Conservation (phyloP, 495 filamentous ascomycete genomes). For the Daldinia vernicosa region DNA sequence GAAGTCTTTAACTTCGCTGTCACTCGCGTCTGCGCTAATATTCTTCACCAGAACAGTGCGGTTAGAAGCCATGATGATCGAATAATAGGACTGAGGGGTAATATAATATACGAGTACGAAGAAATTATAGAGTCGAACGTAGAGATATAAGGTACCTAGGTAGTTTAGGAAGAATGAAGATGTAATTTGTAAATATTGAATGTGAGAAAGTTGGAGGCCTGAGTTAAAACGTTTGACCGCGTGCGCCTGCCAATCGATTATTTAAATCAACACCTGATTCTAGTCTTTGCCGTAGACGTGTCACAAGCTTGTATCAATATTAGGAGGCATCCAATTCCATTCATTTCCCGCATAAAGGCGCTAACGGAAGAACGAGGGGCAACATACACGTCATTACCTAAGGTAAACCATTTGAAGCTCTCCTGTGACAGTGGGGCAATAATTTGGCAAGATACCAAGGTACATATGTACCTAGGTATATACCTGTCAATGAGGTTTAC, state of each 20-base stretch:
- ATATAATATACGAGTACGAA: background rate
- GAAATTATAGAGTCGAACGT: background rate
- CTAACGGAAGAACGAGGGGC: constrained; percentile 2
- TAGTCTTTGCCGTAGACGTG: background rate
- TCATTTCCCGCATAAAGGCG: background rate
- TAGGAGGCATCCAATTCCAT: background rate
- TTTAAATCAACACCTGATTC: constrained; percentile 21
- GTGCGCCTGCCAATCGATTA: constrained; percentile 15
- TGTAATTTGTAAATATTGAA: background rate
- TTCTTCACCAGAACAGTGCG: constrained; percentile 72
- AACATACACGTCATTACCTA: constrained; percentile 8
- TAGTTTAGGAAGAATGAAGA: background rate
- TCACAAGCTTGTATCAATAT: constrained; percentile 28
- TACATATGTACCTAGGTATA: background rate
- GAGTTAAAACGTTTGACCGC: constrained; percentile 9
- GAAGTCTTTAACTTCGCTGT: constrained; percentile 94
- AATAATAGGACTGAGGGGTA: constrained; percentile 24
- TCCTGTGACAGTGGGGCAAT: background rate
- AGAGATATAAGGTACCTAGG: background rate
- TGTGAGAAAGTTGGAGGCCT: constrained; percentile 30
- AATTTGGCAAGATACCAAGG: background rate
- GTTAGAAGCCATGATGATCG: constrained; percentile 48
- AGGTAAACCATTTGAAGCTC: background rate
- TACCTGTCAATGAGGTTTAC: too few relatives aligned
- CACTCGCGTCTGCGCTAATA: constrained; percentile 79